Evolutionary conservation across 768 basidiomycete genomes (phyloP).

Genomic region (Chiua virens): DNA sequence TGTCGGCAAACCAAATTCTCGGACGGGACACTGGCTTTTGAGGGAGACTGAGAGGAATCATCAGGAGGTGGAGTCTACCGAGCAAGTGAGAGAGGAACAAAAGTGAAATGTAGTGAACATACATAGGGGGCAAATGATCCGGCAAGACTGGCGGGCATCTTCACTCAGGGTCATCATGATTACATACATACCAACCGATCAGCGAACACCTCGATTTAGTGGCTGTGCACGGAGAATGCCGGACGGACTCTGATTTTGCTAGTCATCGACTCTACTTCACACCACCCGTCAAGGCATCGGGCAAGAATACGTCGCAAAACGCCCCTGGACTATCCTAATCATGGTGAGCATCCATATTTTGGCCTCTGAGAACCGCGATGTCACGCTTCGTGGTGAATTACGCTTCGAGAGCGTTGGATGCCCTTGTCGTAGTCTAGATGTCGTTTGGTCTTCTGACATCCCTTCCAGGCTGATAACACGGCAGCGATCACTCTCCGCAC

Average conservation of each 20-base stretch:
- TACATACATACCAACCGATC: too few species aligned
- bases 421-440: slow-evolving; percentile 21
- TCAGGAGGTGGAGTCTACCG: slow-evolving; percentile 59
- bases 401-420: slow-evolving; percentile 27
- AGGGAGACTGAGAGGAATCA: slow-evolving; percentile 36
- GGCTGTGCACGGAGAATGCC: slow-evolving; percentile 45
- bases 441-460: slow-evolving; percentile 13
- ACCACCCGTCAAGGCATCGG: slow-evolving; percentile 29
- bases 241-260: slow-evolving; percentile 34
- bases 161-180: too few species aligned
- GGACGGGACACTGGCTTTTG: slow-evolving; percentile 23
- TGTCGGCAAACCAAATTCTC: slow-evolving; percentile 55
- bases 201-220: slow-evolving; percentile 18
- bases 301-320: slow-evolving; percentile 23
- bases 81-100: slow-evolving; percentile 1
- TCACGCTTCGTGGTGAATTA: slow-evolving; percentile 10
- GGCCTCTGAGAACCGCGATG: not conserved
- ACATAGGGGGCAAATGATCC: slow-evolving; percentile 65
- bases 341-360: slow-evolving; percentile 36
- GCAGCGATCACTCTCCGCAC: slow-evolving; percentile 95
- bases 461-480: slow-evolving; percentile 66
- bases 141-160: too few species aligned
- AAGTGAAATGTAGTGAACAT: slow-evolving; percentile 15
- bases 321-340: slow-evolving; percentile 22
- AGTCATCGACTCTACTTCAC: slow-evolving; percentile 5